A percentile compares a stretch with the other conserved stretches of the same genome.
Evolutionary conservation across 805 yeast genomes (phyloP).

Genomic region (Candida oleophila): DNA sequence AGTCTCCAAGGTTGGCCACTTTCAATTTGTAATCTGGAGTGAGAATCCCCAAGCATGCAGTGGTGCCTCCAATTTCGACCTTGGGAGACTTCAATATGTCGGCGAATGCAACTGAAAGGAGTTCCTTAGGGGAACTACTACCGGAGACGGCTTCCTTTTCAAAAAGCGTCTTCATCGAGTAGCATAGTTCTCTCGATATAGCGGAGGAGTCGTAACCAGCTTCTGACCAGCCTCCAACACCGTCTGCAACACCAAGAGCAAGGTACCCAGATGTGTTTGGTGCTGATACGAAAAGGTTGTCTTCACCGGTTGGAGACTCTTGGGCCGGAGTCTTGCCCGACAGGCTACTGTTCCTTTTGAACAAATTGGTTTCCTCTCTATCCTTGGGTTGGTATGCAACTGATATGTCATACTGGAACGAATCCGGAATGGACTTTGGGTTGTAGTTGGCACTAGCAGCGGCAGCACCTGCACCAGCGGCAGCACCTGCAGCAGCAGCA

Average conservation of each 20-base stretch:
- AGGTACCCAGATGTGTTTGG: constrained; percentile 35
- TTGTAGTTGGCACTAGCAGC: constrained; percentile 14
- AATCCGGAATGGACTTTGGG: constrained; percentile 13
- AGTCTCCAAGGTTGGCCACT: constrained; percentile 88
- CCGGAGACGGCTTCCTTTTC: constrained; percentile 11
- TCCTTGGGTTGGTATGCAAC: constrained; percentile 77
- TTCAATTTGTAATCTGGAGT: constrained; percentile 54
- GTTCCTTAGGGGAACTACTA: constrained; percentile 36
- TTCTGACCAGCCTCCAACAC: constrained; percentile 97
- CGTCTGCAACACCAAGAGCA: constrained; percentile 87
- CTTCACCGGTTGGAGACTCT: constrained; percentile 70
- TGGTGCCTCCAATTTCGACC: constrained; percentile 90
- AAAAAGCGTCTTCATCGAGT: constrained; percentile 46
- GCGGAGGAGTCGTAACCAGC: constrained; percentile 89
- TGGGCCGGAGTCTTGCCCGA: constrained; percentile 39
- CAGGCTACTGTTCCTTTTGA: constrained; percentile 23
- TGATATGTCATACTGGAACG: constrained; percentile 50
- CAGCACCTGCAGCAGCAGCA: constrained; percentile 17
- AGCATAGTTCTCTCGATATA: constrained; percentile 77
- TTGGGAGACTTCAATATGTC: constrained; percentile 51
- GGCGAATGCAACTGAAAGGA: constrained; percentile 58
- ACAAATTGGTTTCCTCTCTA: constrained; percentile 50
- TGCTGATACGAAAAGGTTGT: constrained; percentile 59
- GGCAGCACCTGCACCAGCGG: constrained; percentile 15
- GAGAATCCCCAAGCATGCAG: constrained; percentile 81